phyloP scores from a whole-genome alignment of 306 rosid genomes.

The Gleditsia sinensis region DNA sequence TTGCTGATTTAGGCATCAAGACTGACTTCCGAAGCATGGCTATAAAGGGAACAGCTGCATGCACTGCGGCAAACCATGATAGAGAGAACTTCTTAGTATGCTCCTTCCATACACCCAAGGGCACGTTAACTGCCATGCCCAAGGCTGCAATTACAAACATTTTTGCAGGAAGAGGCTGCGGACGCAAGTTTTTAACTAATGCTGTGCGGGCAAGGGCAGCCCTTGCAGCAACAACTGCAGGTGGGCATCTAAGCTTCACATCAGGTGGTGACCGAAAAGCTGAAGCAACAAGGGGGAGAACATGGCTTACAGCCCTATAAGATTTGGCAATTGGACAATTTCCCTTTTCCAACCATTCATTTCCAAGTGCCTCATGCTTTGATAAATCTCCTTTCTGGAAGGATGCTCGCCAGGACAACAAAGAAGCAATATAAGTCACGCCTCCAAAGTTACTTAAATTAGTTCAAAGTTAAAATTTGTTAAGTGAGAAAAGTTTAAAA shows the following conservation, averaged over 20 bases:
- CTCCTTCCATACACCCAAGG: constrained; percentile 87
- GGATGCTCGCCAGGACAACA: constrained; percentile 13
- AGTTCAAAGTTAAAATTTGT: not conserved
- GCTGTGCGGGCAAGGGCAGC: constrained; percentile 87
- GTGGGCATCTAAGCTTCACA: constrained; percentile 69
- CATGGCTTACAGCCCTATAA: constrained; percentile 69
- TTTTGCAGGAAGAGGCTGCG: constrained; percentile 86
- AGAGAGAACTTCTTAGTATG: constrained; percentile 72
- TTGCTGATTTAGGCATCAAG: constrained; percentile 83
- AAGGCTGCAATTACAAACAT: constrained; percentile 80
- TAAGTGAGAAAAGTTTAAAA: not conserved
- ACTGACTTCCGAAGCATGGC: constrained; percentile 86
- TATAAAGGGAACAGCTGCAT: constrained; percentile 84
- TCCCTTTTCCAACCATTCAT: constrained; percentile 77
- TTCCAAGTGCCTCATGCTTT: constrained; percentile 74
- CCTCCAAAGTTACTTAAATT: not conserved
- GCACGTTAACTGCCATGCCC: constrained; percentile 82
- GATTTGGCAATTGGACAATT: constrained; percentile 88
- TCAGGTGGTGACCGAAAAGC: constrained; percentile 71
- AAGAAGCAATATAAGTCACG: constrained; percentile 17
- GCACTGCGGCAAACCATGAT: constrained; percentile 82
- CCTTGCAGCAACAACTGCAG: constrained; percentile 84
- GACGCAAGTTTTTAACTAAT: constrained; percentile 74
- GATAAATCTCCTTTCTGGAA: constrained; percentile 59
- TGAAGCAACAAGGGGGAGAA: constrained; percentile 75